phyloP scores from a whole-genome alignment of 2,329 filamentous ascomycete genomes.

The Ceratocystis eucalypticola region DNA sequence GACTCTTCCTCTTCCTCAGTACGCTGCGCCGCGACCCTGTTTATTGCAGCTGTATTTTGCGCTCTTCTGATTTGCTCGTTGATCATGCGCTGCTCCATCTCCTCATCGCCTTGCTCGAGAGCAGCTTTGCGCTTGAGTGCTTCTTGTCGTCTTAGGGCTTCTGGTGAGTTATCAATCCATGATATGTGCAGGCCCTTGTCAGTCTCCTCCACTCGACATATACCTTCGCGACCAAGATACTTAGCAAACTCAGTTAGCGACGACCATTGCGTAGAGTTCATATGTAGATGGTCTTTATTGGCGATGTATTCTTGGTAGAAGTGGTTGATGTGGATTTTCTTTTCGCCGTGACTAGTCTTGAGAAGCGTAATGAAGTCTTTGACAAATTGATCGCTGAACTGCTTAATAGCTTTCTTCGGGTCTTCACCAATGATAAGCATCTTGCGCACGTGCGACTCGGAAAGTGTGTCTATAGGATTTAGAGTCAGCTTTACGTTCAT shows the following conservation, averaged over 20 bases:
- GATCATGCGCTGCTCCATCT: constrained; percentile 71
- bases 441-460: constrained; percentile 76
- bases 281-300: constrained; percentile 77
- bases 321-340: constrained; percentile 73
- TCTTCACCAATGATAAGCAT: constrained; percentile 83
- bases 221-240: constrained; percentile 68
- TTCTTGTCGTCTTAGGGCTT: constrained; percentile 67
- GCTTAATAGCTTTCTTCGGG: constrained; percentile 66
- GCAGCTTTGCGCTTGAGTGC: constrained; percentile 71
- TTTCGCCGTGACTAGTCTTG: constrained; percentile 77
- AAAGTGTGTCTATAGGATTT: constrained; percentile 65
- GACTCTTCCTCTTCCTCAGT: constrained; percentile 30
- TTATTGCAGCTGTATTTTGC: constrained; percentile 41
- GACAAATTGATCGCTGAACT: constrained; percentile 70
- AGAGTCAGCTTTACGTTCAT: background rate
- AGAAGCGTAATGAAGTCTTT: constrained; percentile 66
- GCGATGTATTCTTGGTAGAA: constrained; percentile 94
- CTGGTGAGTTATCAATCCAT: constrained; percentile 86
- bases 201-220: constrained; percentile 81
- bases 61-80: constrained; percentile 72
- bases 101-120: constrained; percentile 81
- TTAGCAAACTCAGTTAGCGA: constrained; percentile 85
- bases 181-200: constrained; percentile 72
- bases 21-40: constrained; percentile 31
- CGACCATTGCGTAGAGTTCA: constrained; percentile 86